These are phyloP conservation scores for Corylus avellana DNA, from an alignment of 306 rosid genomes.

Conservation along the genomic window DNA sequence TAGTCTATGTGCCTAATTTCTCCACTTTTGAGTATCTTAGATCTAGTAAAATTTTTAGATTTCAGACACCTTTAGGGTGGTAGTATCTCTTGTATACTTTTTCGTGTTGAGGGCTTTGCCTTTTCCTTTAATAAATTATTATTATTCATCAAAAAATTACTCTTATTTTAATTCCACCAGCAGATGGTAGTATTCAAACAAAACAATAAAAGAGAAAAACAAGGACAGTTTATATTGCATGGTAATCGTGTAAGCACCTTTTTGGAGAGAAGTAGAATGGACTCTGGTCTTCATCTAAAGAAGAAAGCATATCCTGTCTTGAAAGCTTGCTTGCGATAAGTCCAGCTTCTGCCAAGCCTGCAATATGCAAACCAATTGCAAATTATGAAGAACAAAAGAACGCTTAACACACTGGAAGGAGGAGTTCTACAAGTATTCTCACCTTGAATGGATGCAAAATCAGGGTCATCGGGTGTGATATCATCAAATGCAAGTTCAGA, in stretches of 20 bases:
- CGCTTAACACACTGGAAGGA: not conserved
- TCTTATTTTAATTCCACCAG: not conserved
- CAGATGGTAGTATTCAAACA: not conserved
- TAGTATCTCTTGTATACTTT: too few species aligned
- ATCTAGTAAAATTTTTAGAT: too few species aligned
- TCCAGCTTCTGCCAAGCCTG: slow-evolving; percentile 99
- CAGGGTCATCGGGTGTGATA: slow-evolving; percentile 83
- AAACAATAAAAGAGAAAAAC: not conserved
- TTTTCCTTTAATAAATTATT: too few species aligned
- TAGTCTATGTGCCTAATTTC: too few species aligned
- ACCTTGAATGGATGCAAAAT: slow-evolving; percentile 97
- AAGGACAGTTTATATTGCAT: not conserved
- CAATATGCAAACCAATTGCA: slow-evolving; percentile 29
- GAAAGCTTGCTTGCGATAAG: slow-evolving; percentile 95
- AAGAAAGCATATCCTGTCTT: slow-evolving; percentile 59
- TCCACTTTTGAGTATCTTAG: too few species aligned
- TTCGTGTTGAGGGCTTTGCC: too few species aligned
- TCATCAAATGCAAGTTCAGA: slow-evolving; percentile 97
- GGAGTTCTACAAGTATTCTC: not conserved
- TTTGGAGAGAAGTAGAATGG: slow-evolving; percentile 75
- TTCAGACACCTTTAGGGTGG: too few species aligned
- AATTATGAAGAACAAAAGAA: slow-evolving; percentile 5
- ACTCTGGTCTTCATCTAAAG: slow-evolving; percentile 59
- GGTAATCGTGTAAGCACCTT: slow-evolving; percentile 44
- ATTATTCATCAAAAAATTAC: not conserved